phyloP scores from a whole-genome alignment of 176 grass and related monocot species.

The Puya raimondii region DNA sequence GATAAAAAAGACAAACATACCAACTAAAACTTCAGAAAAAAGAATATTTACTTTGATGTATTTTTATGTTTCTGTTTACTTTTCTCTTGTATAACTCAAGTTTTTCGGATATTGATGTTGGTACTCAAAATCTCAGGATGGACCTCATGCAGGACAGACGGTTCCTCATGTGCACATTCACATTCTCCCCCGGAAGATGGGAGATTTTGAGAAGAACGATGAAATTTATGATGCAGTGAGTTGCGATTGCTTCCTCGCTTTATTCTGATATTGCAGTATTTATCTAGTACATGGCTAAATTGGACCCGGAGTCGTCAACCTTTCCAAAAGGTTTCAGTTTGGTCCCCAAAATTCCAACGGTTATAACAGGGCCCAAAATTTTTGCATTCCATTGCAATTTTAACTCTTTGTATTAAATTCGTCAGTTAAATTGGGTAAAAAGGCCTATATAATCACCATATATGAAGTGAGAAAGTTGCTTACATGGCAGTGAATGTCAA shows the following conservation, averaged over 20 bases:
- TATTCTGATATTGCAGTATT: constrained; percentile 5
- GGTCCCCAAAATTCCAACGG: too few species aligned
- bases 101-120: too few species aligned
- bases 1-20: too few species aligned
- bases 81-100: constrained; percentile 1
- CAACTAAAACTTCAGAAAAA: neutral
- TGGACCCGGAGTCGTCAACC: too few species aligned
- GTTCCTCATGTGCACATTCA: constrained; percentile 98
- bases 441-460: too few species aligned
- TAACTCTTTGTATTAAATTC: neutral
- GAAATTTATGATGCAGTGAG: constrained; percentile 89
- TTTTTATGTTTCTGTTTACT: too few species aligned
- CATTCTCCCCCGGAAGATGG: constrained; percentile 68
- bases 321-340: too few species aligned
- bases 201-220: constrained; percentile 89
- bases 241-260: constrained; percentile 6
- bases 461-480: too few species aligned
- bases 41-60: too few species aligned
- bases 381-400: too few species aligned
- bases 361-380: too few species aligned
- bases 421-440: neutral
- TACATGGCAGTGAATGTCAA: too few species aligned
- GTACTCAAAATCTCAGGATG: constrained; percentile 41
- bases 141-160: constrained; percentile 84
- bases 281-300: neutral